These are phyloP conservation scores for Penicillium sp. DNA, from an alignment of 2,329 filamentous ascomycete genomes.

Conservation along the genomic window DNA sequence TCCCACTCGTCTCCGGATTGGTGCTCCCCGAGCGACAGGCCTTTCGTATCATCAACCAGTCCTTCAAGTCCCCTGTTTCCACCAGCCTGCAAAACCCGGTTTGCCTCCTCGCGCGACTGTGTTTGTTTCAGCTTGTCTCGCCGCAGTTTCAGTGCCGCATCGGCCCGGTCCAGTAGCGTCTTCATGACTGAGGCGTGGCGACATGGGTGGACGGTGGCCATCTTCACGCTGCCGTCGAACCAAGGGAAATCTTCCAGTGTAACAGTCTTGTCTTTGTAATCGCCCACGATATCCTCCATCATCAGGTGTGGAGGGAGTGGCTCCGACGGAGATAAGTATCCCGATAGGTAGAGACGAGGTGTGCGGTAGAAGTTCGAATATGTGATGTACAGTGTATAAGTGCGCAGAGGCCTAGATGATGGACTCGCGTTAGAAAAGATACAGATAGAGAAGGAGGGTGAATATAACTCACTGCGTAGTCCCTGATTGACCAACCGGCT, in stretches of 20 bases:
- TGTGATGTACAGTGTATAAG: slow-evolving; percentile 98
- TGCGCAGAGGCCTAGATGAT: slow-evolving; percentile 64
- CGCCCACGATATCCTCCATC: slow-evolving; percentile 95
- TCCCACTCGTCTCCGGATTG: slow-evolving; percentile 58
- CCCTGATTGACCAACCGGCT: slow-evolving; percentile 50
- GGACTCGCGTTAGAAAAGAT: slow-evolving; percentile 9
- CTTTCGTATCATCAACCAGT: slow-evolving; percentile 72
- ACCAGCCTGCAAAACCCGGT: slow-evolving; percentile 17
- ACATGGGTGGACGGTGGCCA: slow-evolving; percentile 94
- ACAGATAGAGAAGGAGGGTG: not conserved
- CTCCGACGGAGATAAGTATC: slow-evolving; percentile 73
- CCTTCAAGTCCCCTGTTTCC: slow-evolving; percentile 67
- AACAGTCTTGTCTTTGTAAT: slow-evolving; percentile 98
- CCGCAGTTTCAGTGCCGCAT: slow-evolving; percentile 83
- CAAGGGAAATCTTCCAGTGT: slow-evolving; percentile 97
- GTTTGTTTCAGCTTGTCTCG: slow-evolving; percentile 70
- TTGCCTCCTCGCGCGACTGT: slow-evolving; percentile 42
- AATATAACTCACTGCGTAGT: slow-evolving; percentile 51
- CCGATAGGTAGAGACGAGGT: slow-evolving; percentile 88
- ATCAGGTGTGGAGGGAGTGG: slow-evolving; percentile 77
- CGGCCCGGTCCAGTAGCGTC: slow-evolving; percentile 86
- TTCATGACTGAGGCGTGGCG: slow-evolving; percentile 99
- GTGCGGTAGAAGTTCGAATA: slow-evolving; percentile 97
- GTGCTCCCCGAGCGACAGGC: slow-evolving; percentile 54
- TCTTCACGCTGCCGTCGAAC: slow-evolving; percentile 85